phyloP scores from a whole-genome alignment of 202 grass and related monocot genomes.

The Carex arenaria region DNA sequence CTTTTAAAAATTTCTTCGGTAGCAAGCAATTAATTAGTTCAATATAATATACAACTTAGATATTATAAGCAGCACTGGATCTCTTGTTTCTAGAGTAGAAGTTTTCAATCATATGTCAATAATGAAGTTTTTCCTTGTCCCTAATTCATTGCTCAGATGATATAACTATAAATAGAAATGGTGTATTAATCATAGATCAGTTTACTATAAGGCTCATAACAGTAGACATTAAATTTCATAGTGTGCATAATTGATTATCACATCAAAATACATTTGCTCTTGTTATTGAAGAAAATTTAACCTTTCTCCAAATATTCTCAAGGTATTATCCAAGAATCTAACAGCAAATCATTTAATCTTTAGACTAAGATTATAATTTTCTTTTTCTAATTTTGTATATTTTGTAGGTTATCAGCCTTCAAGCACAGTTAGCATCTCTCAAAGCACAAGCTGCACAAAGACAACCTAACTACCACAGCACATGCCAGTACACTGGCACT shows the following conservation, averaged over 20 bases:
- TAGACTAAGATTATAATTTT: background rate
- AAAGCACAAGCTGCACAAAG: slow-evolving; percentile 36
- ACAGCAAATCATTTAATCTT: background rate
- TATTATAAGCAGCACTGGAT: background rate
- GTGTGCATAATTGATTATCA: background rate
- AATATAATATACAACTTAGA: background rate
- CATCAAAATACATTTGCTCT: background rate
- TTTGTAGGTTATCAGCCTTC: slow-evolving; percentile 37
- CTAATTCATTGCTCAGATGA: no score
- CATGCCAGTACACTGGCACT: background rate
- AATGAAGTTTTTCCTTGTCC: background rate
- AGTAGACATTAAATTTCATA: background rate
- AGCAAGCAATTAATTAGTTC: background rate
- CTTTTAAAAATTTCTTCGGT: background rate
- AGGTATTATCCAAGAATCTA: background rate
- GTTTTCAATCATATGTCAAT: background rate
- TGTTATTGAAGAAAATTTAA: background rate
- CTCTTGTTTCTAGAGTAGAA: background rate
- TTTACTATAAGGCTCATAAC: background rate
- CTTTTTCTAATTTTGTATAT: background rate
- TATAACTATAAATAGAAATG: background rate
- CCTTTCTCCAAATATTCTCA: background rate
- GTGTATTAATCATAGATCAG: background rate
- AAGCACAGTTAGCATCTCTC: slow-evolving; percentile 40
- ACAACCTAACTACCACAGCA: slow-evolving; percentile 6